A percentile compares a stretch with the other conserved stretches of the same genome.
Evolutionary conservation across 2,329 filamentous ascomycete species (phyloP).

Genomic region (Cladobotryum mycophilum): DNA sequence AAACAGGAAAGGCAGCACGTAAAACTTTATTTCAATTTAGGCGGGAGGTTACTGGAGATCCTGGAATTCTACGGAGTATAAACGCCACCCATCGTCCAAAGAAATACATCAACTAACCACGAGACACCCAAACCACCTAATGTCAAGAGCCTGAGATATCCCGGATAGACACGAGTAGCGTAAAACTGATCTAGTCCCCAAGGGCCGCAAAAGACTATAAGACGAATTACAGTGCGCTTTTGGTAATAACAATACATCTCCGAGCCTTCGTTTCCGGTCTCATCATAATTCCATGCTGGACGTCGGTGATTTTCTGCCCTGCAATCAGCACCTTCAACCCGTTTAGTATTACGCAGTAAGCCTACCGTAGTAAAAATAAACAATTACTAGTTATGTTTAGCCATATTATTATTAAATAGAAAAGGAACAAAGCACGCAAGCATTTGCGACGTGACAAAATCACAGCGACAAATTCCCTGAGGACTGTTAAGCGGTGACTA

Average conservation of each 20-base stretch:
- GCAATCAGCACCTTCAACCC: not conserved
- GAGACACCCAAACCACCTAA: conserved; percentile 15
- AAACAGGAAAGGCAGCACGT: too few species aligned
- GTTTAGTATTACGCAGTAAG: not conserved
- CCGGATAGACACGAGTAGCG: conserved; percentile 12
- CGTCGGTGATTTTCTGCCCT: not conserved
- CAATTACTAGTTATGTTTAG: not conserved
- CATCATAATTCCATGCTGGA: not conserved
- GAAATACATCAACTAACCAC: conserved; percentile 14
- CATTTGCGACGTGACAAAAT: not conserved
- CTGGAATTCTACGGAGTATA: conserved; percentile 18
- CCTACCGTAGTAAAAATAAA: not conserved
- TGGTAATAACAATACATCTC: conserved; percentile 14
- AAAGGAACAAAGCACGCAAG: not conserved
- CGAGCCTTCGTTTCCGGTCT: too few species aligned
- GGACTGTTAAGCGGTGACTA: too few species aligned
- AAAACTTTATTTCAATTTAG: too few species aligned
- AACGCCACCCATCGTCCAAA: conserved; percentile 19
- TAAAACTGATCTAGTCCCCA: conserved; percentile 18
- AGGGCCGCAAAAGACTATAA: conserved; percentile 10
- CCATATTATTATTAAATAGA: not conserved
- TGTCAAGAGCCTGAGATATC: conserved; percentile 15
- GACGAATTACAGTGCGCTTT: conserved; percentile 17
- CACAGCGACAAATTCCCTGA: too few species aligned
- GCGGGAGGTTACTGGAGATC: conserved; percentile 8